Conservation (phyloP, 2,329 filamentous ascomycete genomes). For the Pestalotiopsis sp. region DNA sequence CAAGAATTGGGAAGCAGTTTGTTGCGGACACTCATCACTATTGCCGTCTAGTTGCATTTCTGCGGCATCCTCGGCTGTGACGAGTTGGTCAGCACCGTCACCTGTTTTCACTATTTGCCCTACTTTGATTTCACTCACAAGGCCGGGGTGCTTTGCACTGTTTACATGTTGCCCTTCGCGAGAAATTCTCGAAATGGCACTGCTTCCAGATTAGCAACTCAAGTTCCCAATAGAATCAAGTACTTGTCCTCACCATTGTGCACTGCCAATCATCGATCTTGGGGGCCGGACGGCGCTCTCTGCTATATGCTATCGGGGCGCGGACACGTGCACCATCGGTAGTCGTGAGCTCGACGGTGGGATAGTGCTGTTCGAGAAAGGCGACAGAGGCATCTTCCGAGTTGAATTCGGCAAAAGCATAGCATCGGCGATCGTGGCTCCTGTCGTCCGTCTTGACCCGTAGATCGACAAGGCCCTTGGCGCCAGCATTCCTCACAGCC, state of each 20-base stretch:
- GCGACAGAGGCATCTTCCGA: slow-evolving; percentile 40
- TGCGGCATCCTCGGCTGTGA: slow-evolving; percentile 28
- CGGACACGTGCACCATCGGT: slow-evolving; percentile 32
- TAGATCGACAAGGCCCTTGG: slow-evolving; percentile 32
- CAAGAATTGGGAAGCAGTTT: slow-evolving; percentile 73
- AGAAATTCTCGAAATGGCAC: slow-evolving; percentile 39
- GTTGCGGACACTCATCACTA: slow-evolving; percentile 48
- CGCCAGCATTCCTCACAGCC: slow-evolving; percentile 32
- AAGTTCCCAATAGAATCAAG: background rate
- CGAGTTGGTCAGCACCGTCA: background rate
- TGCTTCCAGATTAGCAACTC: slow-evolving; percentile 13
- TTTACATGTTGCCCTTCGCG: slow-evolving; percentile 35
- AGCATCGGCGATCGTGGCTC: slow-evolving; percentile 30
- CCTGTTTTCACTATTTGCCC: background rate
- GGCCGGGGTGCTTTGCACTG: slow-evolving; percentile 37
- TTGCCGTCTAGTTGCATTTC: slow-evolving; percentile 49
- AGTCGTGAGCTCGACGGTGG: slow-evolving; percentile 37
- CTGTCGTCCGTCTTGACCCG: slow-evolving; percentile 35
- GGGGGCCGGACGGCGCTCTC: slow-evolving; percentile 35
- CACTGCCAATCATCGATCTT: slow-evolving; percentile 43
- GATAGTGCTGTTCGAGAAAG: slow-evolving; percentile 41
- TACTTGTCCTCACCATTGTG: slow-evolving; percentile 33
- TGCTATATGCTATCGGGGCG: slow-evolving; percentile 40
- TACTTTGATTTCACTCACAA: slow-evolving; percentile 24
- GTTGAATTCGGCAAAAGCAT: slow-evolving; percentile 44